Conservation (phyloP, 1,139 yeast genomes). For the Diutina mesorugosa region DNA sequence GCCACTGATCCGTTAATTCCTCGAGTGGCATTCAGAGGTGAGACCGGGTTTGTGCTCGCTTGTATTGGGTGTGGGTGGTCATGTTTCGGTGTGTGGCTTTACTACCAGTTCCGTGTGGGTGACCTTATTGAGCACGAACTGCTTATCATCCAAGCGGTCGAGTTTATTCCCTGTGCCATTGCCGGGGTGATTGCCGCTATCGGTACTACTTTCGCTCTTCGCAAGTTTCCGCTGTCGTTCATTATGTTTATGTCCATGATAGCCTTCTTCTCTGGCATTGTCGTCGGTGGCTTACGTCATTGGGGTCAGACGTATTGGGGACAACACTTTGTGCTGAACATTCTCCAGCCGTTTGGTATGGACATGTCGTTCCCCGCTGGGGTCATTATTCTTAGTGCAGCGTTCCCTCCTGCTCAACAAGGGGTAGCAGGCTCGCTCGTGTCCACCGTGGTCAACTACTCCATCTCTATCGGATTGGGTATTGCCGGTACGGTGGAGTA, state of each 20-base stretch:
- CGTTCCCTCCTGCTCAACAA: slow-evolving; percentile 3
- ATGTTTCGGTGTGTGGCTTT: slow-evolving; percentile 47
- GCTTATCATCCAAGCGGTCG: slow-evolving; percentile 25
- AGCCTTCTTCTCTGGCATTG: slow-evolving; percentile 26
- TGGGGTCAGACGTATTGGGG: slow-evolving; percentile 39
- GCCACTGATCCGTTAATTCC: slow-evolving; percentile 37
- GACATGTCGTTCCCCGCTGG: slow-evolving; percentile 4
- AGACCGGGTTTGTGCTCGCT: slow-evolving; percentile 31
- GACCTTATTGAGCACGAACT: slow-evolving; percentile 16
- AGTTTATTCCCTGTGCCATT: slow-evolving; percentile 24
- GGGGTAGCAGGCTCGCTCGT: slow-evolving; percentile 4
- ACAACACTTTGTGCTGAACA: slow-evolving; percentile 32
- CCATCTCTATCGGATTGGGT: slow-evolving; percentile 4
- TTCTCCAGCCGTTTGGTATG: slow-evolving; percentile 37
- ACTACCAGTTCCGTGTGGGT: slow-evolving; percentile 26
- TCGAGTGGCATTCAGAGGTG: slow-evolving; percentile 22
- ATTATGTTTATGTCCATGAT: slow-evolving; percentile 34
- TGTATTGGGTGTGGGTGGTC: slow-evolving; percentile 49
- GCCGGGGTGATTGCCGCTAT: slow-evolving; percentile 36
- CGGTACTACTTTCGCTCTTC: slow-evolving; percentile 24
- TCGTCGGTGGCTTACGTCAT: slow-evolving; percentile 33
- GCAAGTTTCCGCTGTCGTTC: slow-evolving; percentile 23
- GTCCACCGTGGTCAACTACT: slow-evolving; percentile 4
- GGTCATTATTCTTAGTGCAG: slow-evolving; percentile 1
- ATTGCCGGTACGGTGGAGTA: slow-evolving; percentile 13